These are phyloP conservation scores for Volutella citrinella DNA, from an alignment of 2,329 filamentous ascomycete genomes.

Conservation along the genomic window DNA sequence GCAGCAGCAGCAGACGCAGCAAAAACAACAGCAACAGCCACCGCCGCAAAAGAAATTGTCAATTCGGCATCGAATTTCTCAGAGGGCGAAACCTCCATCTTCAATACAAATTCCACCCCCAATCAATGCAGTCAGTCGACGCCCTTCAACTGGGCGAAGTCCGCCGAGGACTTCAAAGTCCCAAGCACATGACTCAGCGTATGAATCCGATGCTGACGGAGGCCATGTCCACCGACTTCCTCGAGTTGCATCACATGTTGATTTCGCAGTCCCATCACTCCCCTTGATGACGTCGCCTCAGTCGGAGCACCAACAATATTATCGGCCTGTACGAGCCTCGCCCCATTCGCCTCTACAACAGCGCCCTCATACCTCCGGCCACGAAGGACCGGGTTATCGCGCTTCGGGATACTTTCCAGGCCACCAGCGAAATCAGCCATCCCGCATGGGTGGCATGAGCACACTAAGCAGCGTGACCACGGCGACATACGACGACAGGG, in stretches of 20 bases:
- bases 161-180: constrained; percentile 29
- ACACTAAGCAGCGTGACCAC: constrained; percentile 54
- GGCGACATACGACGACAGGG: constrained; percentile 39
- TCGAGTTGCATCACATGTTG: constrained; percentile 32
- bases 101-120: constrained; percentile 52
- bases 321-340: constrained; percentile 60
- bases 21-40: constrained; percentile 10
- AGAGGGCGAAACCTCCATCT: constrained; percentile 50
- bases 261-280: constrained; percentile 22
- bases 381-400: constrained; percentile 23
- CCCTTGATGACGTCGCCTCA: constrained; percentile 30
- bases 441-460: constrained; percentile 53
- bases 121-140: constrained; percentile 15
- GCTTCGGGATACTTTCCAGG: constrained; percentile 32
- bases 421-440: constrained; percentile 48
- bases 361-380: constrained; percentile 51
- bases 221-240: constrained; percentile 31
- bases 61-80: constrained; percentile 51
- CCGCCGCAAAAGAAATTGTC: constrained; percentile 41
- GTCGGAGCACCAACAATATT: constrained; percentile 47
- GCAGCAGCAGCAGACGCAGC: background rate
- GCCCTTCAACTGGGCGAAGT: constrained; percentile 30
- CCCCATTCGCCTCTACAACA: constrained; percentile 63
- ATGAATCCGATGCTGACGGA: constrained; percentile 45
- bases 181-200: constrained; percentile 43